Conservation (phyloP, 495 filamentous ascomycete species). For the Lichenothelia convexa region DNA sequence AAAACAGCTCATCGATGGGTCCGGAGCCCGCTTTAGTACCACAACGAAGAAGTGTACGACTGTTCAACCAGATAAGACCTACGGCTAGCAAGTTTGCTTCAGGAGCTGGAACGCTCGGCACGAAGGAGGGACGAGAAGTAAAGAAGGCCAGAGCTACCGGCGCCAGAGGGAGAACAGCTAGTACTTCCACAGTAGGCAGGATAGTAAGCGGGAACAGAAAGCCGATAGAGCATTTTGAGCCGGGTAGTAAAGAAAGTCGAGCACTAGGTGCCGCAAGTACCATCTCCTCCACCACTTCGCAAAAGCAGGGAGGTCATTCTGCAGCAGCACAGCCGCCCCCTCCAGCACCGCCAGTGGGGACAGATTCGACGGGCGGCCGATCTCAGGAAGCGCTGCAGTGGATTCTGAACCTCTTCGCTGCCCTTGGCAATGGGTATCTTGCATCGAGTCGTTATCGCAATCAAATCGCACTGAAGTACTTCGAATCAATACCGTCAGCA, state of each 20-base stretch:
- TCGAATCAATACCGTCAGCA: constrained; percentile 44
- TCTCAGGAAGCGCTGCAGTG: constrained; percentile 57
- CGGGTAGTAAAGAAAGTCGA: constrained; percentile 30
- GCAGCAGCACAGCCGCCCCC: neutral
- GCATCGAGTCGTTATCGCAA: constrained; percentile 61
- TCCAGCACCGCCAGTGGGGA: neutral
- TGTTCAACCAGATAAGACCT: constrained; percentile 54
- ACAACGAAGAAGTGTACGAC: constrained; percentile 58
- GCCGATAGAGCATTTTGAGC: constrained; percentile 41
- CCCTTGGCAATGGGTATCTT: constrained; percentile 63
- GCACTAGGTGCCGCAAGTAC: constrained; percentile 10
- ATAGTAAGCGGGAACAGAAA: constrained; percentile 79
- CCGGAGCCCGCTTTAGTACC: constrained; percentile 44
- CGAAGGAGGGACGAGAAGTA: constrained; percentile 48
- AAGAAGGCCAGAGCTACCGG: constrained; percentile 57
- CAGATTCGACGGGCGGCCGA: constrained; percentile 13
- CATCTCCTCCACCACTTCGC: too few relatives aligned
- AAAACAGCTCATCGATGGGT: constrained; percentile 32
- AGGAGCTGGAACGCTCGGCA: constrained; percentile 19
- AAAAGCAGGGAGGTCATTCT: neutral
- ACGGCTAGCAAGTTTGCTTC: neutral
- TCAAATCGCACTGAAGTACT: constrained; percentile 51
- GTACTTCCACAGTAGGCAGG: constrained; percentile 50
- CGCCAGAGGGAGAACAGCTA: constrained; percentile 32
- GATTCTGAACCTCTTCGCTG: constrained; percentile 65